These are phyloP conservation scores for Dendrobium catenatum DNA, from an alignment of 106 monocot species.

Conservation along the genomic window DNA sequence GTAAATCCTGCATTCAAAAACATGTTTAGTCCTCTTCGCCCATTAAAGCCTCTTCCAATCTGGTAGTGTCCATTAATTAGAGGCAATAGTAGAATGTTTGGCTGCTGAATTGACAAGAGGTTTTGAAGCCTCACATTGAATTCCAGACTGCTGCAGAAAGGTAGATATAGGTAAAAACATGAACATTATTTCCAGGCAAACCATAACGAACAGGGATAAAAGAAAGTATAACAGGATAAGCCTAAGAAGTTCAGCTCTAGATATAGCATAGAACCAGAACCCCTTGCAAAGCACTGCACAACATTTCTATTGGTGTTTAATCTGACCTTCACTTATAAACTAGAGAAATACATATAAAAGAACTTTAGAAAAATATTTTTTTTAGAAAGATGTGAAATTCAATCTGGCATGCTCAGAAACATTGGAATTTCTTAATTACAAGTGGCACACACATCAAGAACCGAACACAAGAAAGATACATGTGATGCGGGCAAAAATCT, in stretches of 20 bases:
- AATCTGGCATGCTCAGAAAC: background rate
- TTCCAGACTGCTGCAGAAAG: background rate
- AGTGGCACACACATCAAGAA: background rate
- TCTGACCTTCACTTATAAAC: background rate
- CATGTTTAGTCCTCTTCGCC: background rate
- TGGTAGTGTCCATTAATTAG: background rate
- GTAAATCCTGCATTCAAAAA: background rate
- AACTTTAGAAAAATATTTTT: background rate
- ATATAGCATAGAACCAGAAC: background rate
- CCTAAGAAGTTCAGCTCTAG: background rate
- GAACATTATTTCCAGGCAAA: background rate
- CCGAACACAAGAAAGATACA: background rate
- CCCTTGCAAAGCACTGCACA: background rate
- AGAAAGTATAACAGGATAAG: background rate
- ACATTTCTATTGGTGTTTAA: background rate
- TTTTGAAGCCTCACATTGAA: background rate
- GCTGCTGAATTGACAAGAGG: background rate
- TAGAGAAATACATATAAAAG: background rate
- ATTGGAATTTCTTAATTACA: background rate
- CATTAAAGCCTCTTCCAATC: background rate
- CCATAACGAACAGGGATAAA: background rate
- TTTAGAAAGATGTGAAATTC: background rate
- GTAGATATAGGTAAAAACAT: background rate
- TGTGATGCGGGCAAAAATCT: too few relatives aligned
- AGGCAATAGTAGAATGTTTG: background rate